A percentile compares a stretch with the other conserved stretches of the same genome.
phyloP scores from a whole-genome alignment of 768 basidiomycete species.

The Boletus subparvulus region DNA sequence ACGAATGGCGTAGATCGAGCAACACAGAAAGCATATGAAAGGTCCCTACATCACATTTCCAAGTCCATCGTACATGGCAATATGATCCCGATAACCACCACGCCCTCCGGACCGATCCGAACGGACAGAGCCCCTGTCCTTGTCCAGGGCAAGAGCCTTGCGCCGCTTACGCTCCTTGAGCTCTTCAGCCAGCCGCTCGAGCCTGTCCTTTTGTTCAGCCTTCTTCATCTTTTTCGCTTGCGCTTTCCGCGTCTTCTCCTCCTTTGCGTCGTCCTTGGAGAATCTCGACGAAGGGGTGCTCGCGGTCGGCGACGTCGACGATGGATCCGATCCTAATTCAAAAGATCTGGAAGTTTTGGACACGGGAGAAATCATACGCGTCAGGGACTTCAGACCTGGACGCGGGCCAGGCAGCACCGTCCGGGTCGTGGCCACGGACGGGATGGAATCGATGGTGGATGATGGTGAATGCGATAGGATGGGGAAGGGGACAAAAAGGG shows the following conservation, averaged over 20 bases:
- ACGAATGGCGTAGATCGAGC: slow-evolving; percentile 18
- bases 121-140: slow-evolving; percentile 33
- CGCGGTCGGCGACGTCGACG: slow-evolving; percentile 19
- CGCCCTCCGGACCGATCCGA: slow-evolving; percentile 26
- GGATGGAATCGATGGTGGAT: slow-evolving; percentile 7
- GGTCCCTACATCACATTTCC: slow-evolving; percentile 22
- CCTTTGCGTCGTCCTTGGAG: slow-evolving; percentile 32
- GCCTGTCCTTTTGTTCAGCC: slow-evolving; percentile 39
- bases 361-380: slow-evolving; percentile 27
- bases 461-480: slow-evolving; percentile 15
- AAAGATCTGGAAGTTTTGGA: slow-evolving; percentile 15
- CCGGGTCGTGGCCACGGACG: slow-evolving; percentile 1
- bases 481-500: slow-evolving; percentile 16
- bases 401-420: not conserved
- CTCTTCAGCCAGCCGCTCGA: slow-evolving; percentile 45
- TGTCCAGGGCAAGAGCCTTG: slow-evolving; percentile 29
- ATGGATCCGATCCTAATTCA: slow-evolving; percentile 5
- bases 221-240: slow-evolving; percentile 45
- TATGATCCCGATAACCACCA: slow-evolving; percentile 22
- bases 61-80: slow-evolving; percentile 36
- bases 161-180: slow-evolving; percentile 41
- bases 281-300: slow-evolving; percentile 9
- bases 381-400: slow-evolving; percentile 21
- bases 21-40: slow-evolving; percentile 10
- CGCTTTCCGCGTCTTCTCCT: slow-evolving; percentile 44